Evolutionary conservation across 129 eudicot genomes (phyloP).

Genomic region (Daucus carota): DH1_v3.0 NC_030381.2:42942501-42943000

Average conservation of each 20-base stretch:
- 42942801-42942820: no score
- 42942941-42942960: no score
- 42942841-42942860: no score
- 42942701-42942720: neutral
- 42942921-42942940: no score
- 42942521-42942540: neutral
- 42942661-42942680: neutral
- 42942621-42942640: slow-evolving; percentile 6
- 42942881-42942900: no score
- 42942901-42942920: no score
- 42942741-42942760: neutral
- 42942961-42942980: no score
- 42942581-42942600: neutral
- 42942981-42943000: no score
- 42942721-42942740: neutral
- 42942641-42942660: neutral
- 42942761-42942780: neutral
- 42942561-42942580: neutral
- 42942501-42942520: neutral
- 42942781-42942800: no score
- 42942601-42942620: neutral
- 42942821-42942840: no score
- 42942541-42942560: neutral
- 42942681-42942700: neutral
- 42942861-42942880: no score